Percentiles rank a stretch among this genome's conserved stretches.
Evolutionary conservation across 2,329 filamentous ascomycete species (phyloP).

Genomic region (Teratosphaeria pseudoeucalypti): DNA sequence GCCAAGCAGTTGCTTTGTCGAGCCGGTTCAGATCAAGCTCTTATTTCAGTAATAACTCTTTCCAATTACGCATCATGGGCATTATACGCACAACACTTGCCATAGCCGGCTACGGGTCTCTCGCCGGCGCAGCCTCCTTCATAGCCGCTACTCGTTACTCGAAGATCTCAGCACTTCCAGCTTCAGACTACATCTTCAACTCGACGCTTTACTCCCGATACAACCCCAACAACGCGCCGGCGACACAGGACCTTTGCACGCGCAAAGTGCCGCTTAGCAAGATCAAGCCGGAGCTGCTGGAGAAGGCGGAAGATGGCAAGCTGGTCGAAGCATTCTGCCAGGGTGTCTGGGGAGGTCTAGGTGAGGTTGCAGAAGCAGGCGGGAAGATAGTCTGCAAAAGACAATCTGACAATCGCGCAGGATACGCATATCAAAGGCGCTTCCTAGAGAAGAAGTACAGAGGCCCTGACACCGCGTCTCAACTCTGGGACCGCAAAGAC

Average conservation of each 20-base stretch:
- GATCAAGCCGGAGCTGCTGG: constrained; percentile 54
- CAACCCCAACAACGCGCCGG: constrained; percentile 54
- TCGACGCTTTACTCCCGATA: constrained; percentile 46
- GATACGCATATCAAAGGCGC: constrained; percentile 48
- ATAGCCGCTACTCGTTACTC: constrained; percentile 46
- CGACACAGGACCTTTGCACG: constrained; percentile 54
- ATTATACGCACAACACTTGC: constrained; percentile 21
- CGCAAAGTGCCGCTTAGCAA: constrained; percentile 52
- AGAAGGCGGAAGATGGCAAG: constrained; percentile 39
- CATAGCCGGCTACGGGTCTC: constrained; percentile 22
- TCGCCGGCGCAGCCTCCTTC: constrained; percentile 42
- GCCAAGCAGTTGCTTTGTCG: background rate
- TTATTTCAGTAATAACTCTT: background rate
- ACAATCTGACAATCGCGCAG: constrained; percentile 23
- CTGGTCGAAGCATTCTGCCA: constrained; percentile 57
- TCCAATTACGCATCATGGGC: constrained; percentile 16
- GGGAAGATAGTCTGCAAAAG: background rate
- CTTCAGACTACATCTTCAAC: constrained; percentile 52
- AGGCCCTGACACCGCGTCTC: constrained; percentile 42
- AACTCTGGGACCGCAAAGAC: constrained; percentile 51
- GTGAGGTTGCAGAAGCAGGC: constrained; percentile 32
- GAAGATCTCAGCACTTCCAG: constrained; percentile 47
- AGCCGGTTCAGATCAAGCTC: background rate
- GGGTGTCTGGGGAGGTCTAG: constrained; percentile 56
- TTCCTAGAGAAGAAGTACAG: constrained; percentile 52